Conservation (phyloP, 768 basidiomycete genomes). For the Mycena albidolilacea region DNA sequence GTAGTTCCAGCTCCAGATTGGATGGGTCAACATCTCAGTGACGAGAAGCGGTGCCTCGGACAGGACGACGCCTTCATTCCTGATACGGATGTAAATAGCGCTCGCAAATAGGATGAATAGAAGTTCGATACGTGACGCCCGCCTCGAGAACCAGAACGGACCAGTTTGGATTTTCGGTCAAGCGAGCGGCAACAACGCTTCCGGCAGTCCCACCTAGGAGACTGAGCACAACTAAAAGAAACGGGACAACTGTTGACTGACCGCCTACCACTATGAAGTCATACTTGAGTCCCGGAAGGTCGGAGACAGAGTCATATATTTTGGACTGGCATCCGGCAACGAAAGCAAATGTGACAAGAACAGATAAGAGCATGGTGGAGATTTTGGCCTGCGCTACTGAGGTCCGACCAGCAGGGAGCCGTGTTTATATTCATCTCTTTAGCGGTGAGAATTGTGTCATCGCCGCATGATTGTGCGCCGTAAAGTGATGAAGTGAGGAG, state of each 20-base stretch:
- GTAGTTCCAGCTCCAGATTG: slow-evolving; percentile 33
- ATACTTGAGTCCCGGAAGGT: slow-evolving; percentile 20
- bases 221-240: neutral
- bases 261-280: slow-evolving; percentile 33
- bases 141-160: slow-evolving; percentile 41
- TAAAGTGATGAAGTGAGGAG: neutral
- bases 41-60: slow-evolving; percentile 29
- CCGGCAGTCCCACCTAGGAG: slow-evolving; percentile 35
- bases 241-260: neutral
- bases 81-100: neutral
- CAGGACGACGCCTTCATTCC: slow-evolving; percentile 19
- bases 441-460: neutral
- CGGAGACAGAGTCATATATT: slow-evolving; percentile 19
- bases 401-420: neutral
- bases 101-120: neutral
- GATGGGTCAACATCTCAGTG: neutral
- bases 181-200: slow-evolving; percentile 32
- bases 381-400: neutral
- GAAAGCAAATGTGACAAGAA: slow-evolving; percentile 2
- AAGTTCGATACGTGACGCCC: neutral
- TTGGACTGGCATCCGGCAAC: slow-evolving; percentile 3
- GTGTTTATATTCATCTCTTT: neutral
- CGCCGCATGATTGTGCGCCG: slow-evolving; percentile 1
- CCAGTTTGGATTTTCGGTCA: slow-evolving; percentile 32
- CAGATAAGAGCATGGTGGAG: neutral